Evolutionary conservation across 2,329 filamentous ascomycete genomes (phyloP).

Genomic region (Botrytis deweyae): DNA sequence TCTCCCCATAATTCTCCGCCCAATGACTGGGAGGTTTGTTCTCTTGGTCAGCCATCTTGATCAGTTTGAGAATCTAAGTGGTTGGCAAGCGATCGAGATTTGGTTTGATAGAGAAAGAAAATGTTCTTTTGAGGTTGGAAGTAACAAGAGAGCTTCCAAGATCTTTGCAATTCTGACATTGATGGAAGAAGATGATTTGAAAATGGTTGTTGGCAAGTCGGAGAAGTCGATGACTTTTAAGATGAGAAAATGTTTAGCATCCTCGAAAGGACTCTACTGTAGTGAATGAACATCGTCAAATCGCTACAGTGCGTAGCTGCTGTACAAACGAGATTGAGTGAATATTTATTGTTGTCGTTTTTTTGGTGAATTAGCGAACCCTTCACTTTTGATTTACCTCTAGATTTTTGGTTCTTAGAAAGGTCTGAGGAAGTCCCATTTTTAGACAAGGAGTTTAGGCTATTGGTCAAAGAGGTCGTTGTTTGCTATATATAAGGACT

Average conservation of each 20-base stretch:
- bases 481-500: not conserved
- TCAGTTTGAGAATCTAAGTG: accelerated
- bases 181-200: not conserved
- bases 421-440: accelerated
- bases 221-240: not conserved
- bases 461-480: not conserved
- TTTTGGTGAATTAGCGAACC: not conserved
- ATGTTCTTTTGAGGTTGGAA: no score
- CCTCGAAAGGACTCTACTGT: not conserved
- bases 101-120: no score
- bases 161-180: not conserved
- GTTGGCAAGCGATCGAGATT: accelerated
- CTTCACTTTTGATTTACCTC: not conserved
- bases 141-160: not conserved
- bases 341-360: not conserved
- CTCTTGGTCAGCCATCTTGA: not conserved
- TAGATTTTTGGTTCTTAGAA: not conserved
- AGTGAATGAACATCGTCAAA: not conserved
- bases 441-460: not conserved
- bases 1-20: no score
- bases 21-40: accelerated
- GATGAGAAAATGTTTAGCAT: not conserved
- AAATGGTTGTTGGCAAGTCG: not conserved
- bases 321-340: not conserved
- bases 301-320: not conserved